A percentile compares a stretch with the other conserved stretches of the same genome.
Conservation (phyloP, 495 filamentous ascomycete species). For the Penicillium riverlandense region DNA sequence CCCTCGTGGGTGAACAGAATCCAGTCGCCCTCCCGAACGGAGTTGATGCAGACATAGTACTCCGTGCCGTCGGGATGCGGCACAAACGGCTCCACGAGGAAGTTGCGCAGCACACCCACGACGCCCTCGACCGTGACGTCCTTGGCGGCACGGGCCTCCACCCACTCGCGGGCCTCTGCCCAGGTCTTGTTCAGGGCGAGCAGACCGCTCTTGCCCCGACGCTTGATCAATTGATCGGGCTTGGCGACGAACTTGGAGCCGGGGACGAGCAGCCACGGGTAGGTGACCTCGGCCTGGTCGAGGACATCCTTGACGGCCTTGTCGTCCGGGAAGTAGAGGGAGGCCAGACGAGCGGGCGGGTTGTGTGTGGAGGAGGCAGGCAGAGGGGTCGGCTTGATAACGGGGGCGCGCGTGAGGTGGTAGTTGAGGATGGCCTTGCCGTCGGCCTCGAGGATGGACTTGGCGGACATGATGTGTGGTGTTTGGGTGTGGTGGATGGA, state of each 20-base stretch:
- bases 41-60: conserved; percentile 98
- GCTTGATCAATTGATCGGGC: conserved; percentile 99
- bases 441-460: conserved; percentile 97
- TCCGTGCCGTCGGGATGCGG: conserved; percentile 89
- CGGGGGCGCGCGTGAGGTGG: conserved; percentile 95
- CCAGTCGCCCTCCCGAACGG: conserved; percentile 92
- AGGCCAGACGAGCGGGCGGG: conserved; percentile 80
- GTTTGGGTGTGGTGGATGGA: conserved; percentile 8
- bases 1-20: conserved; percentile 99
- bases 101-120: conserved; percentile 80
- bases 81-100: conserved; percentile 97
- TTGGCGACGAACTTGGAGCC: conserved; percentile 96
- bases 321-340: conserved; percentile 88
- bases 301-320: conserved; percentile 76
- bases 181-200: conserved; percentile 96
- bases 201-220: conserved; percentile 96
- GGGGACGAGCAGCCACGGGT: conserved; percentile 80
- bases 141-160: conserved; percentile 87
- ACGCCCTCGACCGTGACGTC: conserved; percentile 86
- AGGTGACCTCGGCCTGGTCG: conserved; percentile 89
- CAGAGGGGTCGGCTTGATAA: conserved; percentile 96
- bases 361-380: conserved; percentile 83
- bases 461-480: conserved; percentile 79
- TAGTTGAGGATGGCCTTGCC: conserved; percentile 99
- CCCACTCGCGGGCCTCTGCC: conserved; percentile 86